Evolutionary conservation across 345 rosid species (phyloP), one percentile per base, ranked within the genome.

Genomic region (Eucalyptus cloeziana): DNA sequence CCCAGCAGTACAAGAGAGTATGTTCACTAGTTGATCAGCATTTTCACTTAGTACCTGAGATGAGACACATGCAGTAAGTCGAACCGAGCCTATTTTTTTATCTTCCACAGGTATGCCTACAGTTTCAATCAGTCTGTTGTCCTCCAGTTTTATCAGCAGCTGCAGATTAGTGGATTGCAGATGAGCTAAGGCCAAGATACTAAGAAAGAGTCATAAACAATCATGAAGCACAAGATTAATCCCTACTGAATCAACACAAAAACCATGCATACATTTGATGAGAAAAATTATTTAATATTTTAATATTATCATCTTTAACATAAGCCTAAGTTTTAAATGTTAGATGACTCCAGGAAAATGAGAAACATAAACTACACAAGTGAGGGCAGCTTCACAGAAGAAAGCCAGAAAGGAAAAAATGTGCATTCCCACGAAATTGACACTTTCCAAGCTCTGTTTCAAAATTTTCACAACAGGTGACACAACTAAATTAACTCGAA

Each of bases 21-120:
- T 19, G 24, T 51, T 47, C 87, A 86, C 87, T n/a, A 30, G 87
- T 86, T 49, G 62, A 51, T 64, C 80, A 54, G 67, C 43, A 51
- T 47, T 88, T 71, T 40, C 80, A 56, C 50, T 47, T 89, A 86
- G 83, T 89, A 96, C 99, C 98, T 98, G 99, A 25, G 99, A 98
- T 44, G 99, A 98, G 88, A 98, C 95, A 58, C 99, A 98, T 4
- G 99, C 99, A 88, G 99, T 97, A 87, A 98, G 98, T n/a, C 97
- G 96, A 87, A 94, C 91, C 7, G 93, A 94, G 87, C 98, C 99
- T 37, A 37, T 37, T 89, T 96, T 97, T 85, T 95, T 95, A 81
- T 94, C 97, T 92, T 92, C 93, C 86, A 96, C 96, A 3, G 99
- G 99, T 91, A 98, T 98, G 54, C 99, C 99, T 49, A 97, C 99